phyloP scores from a whole-genome alignment of 164 flowering plant species.

The Liriodendron chinense region DNA sequence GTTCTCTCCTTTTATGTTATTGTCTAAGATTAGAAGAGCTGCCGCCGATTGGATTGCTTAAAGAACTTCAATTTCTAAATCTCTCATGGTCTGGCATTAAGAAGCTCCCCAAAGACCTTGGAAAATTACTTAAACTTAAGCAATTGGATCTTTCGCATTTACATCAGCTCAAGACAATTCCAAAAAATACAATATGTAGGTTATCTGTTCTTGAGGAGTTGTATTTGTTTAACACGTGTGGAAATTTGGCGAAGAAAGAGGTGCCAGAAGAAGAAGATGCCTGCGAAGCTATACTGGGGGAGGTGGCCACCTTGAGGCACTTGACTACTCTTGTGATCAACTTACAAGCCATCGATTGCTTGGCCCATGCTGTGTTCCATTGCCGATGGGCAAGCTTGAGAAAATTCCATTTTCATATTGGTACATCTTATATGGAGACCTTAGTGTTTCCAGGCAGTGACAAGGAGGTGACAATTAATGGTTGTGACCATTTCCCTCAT shows the following conservation, averaged over 20 bases:
- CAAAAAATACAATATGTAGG: not conserved
- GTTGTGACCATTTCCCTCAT: not conserved
- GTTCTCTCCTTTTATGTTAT: not conserved
- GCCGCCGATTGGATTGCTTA: not conserved
- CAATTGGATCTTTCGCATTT: conserved; percentile 1
- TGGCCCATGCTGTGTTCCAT: too few species aligned
- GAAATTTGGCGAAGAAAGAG: not conserved
- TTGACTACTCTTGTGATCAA: not conserved
- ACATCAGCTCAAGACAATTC: not conserved
- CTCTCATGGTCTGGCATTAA: not conserved
- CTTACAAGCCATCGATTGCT: not conserved
- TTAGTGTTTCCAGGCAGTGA: not conserved
- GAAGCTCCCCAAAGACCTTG: not conserved
- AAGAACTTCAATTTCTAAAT: conserved; percentile 4
- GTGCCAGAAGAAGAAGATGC: not conserved
- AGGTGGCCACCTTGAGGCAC: not conserved
- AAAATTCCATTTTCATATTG: too few species aligned
- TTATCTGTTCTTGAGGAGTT: not conserved
- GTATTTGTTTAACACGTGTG: not conserved
- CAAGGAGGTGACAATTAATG: not conserved
- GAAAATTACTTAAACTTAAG: conserved; percentile 2
- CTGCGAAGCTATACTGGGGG: not conserved
- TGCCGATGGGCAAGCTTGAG: too few species aligned
- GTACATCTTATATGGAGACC: not conserved
- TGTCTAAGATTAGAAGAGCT: not conserved